Base-by-base conservation (phyloP, 768 basidiomycete genomes). In the Phaeotremella skinneri region DNA sequence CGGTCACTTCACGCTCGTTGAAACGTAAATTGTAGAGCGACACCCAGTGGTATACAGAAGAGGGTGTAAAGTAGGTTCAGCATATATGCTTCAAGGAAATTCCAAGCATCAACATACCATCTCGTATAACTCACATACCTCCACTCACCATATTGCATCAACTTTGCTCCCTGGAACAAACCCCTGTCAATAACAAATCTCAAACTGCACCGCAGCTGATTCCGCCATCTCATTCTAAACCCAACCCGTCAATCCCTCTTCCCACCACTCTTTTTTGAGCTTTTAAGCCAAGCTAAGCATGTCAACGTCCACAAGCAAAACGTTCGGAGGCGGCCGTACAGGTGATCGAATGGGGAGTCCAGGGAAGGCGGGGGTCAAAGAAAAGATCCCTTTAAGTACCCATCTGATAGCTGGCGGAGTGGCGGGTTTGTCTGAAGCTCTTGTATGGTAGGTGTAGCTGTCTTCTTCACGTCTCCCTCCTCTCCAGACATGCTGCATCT, bases 341-440 rank as follows among this genome's bases (percentile, higher is more conserved):
- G 72, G 72, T 2, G 72, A 70, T 34, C 52, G 67, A 31, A 63
- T 73, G 13, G 30, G n/a, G 25, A 27, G 56, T 14, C 55, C 64
- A 17, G 47, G 7, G 5, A 60, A 62, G 20, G 17, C 31, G 4
- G 66, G 56, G 3, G 39, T 13, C 3, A 76, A 79, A 65, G 74
- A 78, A 61, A 77, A 78, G 62, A 71, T 79, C 2, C 80, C 79
- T 9, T 69, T 81, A 14, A 79, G 75, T 29, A 79, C 79, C 41
- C 93, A 99, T 76, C 85, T 97, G 74, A 88, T 87, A 27, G 96
- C 94, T 37, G 96, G 96, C 60, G 96, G 96, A 20, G 84, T 89
- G 23, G 94, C 92, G 25, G 94, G 94, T 45, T 87, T 87, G 49
- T 90, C 91, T 77, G 93, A 97, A 80, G 93, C 94, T 55, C 86